Evolutionary conservation across 1,284 basidiomycete species (phyloP), one percentile per base, ranked within the genome.

Genomic region (Lignosus rhinocerotis): DNA sequence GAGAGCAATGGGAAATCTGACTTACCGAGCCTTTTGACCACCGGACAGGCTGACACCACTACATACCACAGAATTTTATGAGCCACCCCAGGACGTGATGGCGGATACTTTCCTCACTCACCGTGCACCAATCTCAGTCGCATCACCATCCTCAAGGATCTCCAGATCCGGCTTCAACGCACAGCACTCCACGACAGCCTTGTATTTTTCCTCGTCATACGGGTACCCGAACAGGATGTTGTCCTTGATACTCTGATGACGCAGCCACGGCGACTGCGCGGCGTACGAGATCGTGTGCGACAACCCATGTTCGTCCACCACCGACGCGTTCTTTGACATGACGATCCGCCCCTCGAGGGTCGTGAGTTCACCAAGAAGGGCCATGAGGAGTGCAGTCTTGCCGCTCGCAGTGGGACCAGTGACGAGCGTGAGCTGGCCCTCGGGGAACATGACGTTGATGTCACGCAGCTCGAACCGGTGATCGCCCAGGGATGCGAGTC

Each of bases 241-340:
- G 36, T 90, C 86, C 68, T 78, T 80, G 72, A 87, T 87, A 3
- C 82, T 81, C 63, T 84, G 81, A 65, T 87, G 83, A n/a, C 70
- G 75, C 43, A 97, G 78, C 93, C 93, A 97, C 0, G 94, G 88
- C 1, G 86, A 83, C 73, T 97, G 95, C 0, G 92, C 86, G 44
- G 83, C 82, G 64, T 95, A 96, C 1, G 94, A 92, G 33, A 95
- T 86, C 9, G 86, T 78, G 65, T 93, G 88, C 66, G 83, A 82
- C 36, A 90, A 73, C 0, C 89, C 87, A 25, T 85, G 75, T 21
- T 80, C 77, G 71, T 92, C 85, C 3, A 90, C 76, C 41, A 75
- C 76, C 12, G 78, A 76, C 2, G 80, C 71, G 54, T 87, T 76
- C 70, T 93, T 93, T 12, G 83, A 82, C 73, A 93, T 80, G 61